Evolutionary conservation across 2,329 filamentous ascomycete genomes (phyloP).

Genomic region (Ophiostoma ulmi): DNA sequence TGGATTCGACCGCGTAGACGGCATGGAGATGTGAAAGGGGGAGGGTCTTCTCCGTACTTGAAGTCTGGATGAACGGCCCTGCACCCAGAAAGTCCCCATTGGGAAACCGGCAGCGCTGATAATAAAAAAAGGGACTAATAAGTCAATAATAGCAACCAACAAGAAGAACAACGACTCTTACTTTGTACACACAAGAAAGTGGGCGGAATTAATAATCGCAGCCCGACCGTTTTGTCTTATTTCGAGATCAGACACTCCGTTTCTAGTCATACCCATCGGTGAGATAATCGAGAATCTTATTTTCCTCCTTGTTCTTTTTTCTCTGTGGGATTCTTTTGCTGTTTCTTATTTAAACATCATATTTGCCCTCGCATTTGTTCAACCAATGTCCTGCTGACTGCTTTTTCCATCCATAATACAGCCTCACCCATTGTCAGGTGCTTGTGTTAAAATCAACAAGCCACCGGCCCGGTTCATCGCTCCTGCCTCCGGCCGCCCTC

Average conservation of each 20-base stretch:
- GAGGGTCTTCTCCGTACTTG: not conserved
- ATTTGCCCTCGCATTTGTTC: not conserved
- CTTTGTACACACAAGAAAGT: not conserved
- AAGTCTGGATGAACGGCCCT: not conserved
- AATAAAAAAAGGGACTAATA: not conserved
- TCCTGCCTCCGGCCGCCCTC: not conserved
- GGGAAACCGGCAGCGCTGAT: not conserved
- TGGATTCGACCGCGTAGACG: not conserved
- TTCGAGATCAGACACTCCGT: not conserved
- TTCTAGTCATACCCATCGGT: not conserved
- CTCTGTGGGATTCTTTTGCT: not conserved
- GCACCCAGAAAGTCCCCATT: not conserved
- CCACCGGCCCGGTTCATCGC: not conserved
- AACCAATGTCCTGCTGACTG: not conserved
- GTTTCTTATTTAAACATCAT: not conserved
- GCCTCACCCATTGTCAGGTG: not conserved
- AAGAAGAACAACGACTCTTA: not conserved
- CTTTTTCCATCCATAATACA: not conserved
- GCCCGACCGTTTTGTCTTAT: conserved; percentile 8
- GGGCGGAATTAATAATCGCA: not conserved
- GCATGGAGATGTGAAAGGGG: not conserved
- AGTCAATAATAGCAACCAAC: not conserved
- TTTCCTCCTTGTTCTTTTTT: not conserved
- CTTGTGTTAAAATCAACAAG: not conserved
- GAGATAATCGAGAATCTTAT: not conserved